Base-by-base conservation (phyloP, 2,329 filamentous ascomycete genomes). In the Diaporthe aspalathi region DNA sequence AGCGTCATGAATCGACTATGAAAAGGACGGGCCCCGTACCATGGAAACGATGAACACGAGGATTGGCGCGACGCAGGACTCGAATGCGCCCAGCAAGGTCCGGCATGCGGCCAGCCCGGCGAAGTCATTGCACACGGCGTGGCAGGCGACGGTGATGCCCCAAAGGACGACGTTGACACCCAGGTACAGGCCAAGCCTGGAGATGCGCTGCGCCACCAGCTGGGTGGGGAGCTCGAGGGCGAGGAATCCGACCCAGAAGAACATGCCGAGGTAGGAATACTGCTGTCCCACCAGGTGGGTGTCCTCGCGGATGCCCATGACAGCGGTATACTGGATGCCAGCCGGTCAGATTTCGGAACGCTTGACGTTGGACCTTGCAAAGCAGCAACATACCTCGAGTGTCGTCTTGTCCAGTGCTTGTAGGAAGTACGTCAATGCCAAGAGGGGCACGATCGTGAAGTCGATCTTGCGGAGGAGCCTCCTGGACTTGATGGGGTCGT, bases 231-330 rank as follows among this genome's bases (percentile, higher is more conserved):
- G 79, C 68, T 84, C 82, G 6, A 81, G 81, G 3, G 79, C 80
- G 1, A 85, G 78, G 67, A 84, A 80, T 8, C 81, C 82, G 27
- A 84, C 80, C 73, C 84, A 85, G 5, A 79, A 72, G 57, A 84
- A 80, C 14, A 83, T 82, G 1, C 80, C 81, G 6, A 79, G 68
- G 76, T 76, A 78, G 32, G 72, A 76, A 57, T 82, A 84, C 62
- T 83, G 72, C 53, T 81, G 79, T 7, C 82, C 82, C 5, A 76
- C 74, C 4, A 85, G 78, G 16, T 82, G 74, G 0, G 77, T 75
- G 20, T 78, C 75, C 14, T 72, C 45, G n/a, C 73, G 68, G 63
- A 78, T 76, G 49, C 74, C 73, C 79, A 78, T 77, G 32, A 78
- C 75, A 12, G 76, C 76, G 1, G 76, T 70, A 29, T 78, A 79